A percentile compares a stretch with the other conserved stretches of the same genome.
Conservation (phyloP, 495 filamentous ascomycete species). For the Aspergillus hancockii region DNA sequence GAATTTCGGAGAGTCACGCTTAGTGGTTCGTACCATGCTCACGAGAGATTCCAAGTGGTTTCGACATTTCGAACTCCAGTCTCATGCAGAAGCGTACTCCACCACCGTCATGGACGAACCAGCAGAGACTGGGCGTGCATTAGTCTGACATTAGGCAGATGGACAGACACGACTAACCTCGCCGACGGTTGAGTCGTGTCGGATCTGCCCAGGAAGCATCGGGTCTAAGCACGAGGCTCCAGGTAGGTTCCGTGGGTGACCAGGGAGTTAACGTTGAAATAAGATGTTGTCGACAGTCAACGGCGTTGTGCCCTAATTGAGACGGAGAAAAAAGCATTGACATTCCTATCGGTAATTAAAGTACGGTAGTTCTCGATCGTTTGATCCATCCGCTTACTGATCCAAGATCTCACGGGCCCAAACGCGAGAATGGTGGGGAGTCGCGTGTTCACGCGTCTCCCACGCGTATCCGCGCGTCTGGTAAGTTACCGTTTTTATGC, state of each 20-base stretch:
- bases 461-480: constrained; percentile 26
- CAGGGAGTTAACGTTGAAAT: background rate
- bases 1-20: constrained; percentile 10
- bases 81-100: constrained; percentile 22
- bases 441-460: constrained; percentile 22
- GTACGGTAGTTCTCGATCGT: background rate
- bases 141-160: constrained; percentile 15
- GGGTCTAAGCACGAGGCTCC: background rate
- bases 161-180: constrained; percentile 16
- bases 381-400: constrained; percentile 14
- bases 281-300: background rate
- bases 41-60: constrained; percentile 5
- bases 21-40: constrained; percentile 1
- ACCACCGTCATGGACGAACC: constrained; percentile 17
- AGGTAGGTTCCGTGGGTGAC: background rate
- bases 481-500: constrained; percentile 18
- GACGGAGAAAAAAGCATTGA: background rate
- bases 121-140: constrained; percentile 26
- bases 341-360: background rate
- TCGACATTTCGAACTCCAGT: constrained; percentile 21
- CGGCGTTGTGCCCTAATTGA: background rate
- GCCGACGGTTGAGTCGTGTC: constrained; percentile 2
- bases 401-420: background rate
- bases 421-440: constrained; percentile 24
- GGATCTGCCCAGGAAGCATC: background rate